Base-by-base conservation (phyloP, 768 basidiomycete species). In the Amanita thiersii region DNA sequence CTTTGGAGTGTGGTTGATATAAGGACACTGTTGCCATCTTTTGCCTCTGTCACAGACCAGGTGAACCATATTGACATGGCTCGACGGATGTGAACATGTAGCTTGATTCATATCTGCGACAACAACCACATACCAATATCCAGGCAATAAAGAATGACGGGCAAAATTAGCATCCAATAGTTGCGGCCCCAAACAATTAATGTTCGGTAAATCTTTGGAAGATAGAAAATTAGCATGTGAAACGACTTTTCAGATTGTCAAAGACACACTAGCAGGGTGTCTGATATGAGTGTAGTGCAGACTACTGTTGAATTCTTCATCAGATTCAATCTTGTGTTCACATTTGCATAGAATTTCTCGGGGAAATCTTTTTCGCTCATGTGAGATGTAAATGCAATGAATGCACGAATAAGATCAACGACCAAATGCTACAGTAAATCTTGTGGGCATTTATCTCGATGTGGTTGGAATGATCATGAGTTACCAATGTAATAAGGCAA, bases 51-150 rank as follows among this genome's bases (percentile, higher is more conserved):
- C 23, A 42, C 18, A 11, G 40, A 34, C 32, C 31, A 26, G 15
- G 32, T 42, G 23, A 42, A 42, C 31, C 32, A 42, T 5, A 42
- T 26, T 14, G 40, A 42, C 23, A 18, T 24, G n/a, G 32, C 40
- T 39, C 28, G 18, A 29, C 24, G 17, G 8, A 25, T 10, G 14
- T 8, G 24, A 3, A 42, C 12, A n/a, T n/a, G n/a, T 12, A 21
- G 12, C 6, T 5, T 17, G 23, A n/a, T 14, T 8, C 25, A 25
- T 12, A 25, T 7, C 19, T 15, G 5, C 24, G 15, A 23, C 14
- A 2, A 15, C 14, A 15, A 9, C 11, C 6, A 7, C 17, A 33
- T 24, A 42, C 40, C 40, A 2, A 42, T 26, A 18, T 42, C 40
- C 15, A 33, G 23, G 23, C 31, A 34, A 20, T 34, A 42, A 3